These are phyloP conservation scores for Calonectria honghensis DNA, from an alignment of 2,329 filamentous ascomycete species.

Conservation along the genomic window DNA sequence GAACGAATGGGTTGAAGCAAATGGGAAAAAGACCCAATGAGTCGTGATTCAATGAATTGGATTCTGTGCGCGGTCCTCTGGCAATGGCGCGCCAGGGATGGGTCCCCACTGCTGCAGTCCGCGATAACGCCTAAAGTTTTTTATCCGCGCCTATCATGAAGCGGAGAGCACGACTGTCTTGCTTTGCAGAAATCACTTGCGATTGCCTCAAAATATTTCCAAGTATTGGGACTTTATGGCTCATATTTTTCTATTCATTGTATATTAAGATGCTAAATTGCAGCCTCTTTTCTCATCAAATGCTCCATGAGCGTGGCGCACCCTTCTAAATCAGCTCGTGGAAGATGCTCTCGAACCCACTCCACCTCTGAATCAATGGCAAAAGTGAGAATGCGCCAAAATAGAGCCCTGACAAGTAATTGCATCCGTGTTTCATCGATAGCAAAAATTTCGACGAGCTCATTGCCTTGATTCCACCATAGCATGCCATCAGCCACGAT, in stretches of 20 bases:
- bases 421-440: neutral
- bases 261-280: too few species aligned
- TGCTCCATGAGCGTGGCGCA: neutral
- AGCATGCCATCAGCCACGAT: conserved; percentile 33
- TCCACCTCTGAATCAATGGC: conserved; percentile 35
- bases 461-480: neutral
- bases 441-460: neutral
- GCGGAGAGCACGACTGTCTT: neutral
- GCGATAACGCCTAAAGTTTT: conserved; percentile 12
- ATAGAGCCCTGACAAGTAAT: conserved; percentile 35
- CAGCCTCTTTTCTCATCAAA: too few species aligned
- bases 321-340: neutral
- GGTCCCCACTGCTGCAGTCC: conserved; percentile 1
- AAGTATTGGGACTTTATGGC: too few species aligned
- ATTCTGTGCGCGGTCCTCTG: neutral
- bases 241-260: neutral
- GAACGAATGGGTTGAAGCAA: neutral
- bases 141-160: conserved; percentile 15
- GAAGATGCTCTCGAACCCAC: conserved; percentile 31
- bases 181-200: neutral
- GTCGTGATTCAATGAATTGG: conserved; percentile 5
- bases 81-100: conserved; percentile 1
- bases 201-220: neutral
- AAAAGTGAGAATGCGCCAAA: conserved; percentile 41
- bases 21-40: neutral